Conservation (phyloP, 768 basidiomycete genomes). For the Botryobasidium botryosum region DNA sequence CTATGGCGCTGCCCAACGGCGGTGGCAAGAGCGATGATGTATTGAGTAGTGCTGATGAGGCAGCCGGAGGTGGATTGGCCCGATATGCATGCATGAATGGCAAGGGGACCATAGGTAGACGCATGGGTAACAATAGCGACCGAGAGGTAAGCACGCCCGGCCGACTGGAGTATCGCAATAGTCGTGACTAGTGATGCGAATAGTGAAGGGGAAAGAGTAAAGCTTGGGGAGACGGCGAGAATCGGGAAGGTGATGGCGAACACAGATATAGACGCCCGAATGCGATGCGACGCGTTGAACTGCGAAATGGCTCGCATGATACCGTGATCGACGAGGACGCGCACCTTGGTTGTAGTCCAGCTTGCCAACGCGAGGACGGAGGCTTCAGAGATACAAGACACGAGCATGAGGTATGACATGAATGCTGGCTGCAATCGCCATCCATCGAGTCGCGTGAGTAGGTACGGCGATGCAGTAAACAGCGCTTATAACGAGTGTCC, state of each 20-base stretch:
- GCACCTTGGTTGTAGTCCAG: too few relatives aligned
- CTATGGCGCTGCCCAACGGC: too few relatives aligned
- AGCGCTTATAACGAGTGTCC: conserved; percentile 38
- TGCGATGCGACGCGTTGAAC: too few relatives aligned
- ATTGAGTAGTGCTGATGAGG: conserved; percentile 19
- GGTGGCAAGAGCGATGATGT: conserved; percentile 14
- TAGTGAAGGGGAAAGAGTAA: conserved; percentile 32
- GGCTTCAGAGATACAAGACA: conserved; percentile 59
- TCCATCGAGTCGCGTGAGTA: conserved; percentile 49
- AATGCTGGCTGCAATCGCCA: conserved; percentile 45
- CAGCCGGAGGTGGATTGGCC: conserved; percentile 24
- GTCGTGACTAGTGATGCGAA: conserved; percentile 53
- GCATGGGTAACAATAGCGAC: conserved; percentile 66
- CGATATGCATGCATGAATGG: too few relatives aligned
- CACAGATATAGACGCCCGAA: conserved; percentile 33
- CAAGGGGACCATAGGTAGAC: conserved; percentile 64
- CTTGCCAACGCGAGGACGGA: too few relatives aligned
- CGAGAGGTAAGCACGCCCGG: conserved; percentile 55
- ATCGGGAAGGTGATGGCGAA: conserved; percentile 36
- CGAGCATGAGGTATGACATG: conserved; percentile 43
- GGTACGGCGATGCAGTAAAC: conserved; percentile 75
- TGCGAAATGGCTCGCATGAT: too few relatives aligned
- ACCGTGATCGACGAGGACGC: too few relatives aligned
- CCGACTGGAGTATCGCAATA: conserved; percentile 40
- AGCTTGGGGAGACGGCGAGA: conserved; percentile 49